A percentile compares a stretch with the other conserved stretches of the same genome.
Conservation (phyloP, 2,329 filamentous ascomycete genomes). For the Apiospora malaysiana region DNA sequence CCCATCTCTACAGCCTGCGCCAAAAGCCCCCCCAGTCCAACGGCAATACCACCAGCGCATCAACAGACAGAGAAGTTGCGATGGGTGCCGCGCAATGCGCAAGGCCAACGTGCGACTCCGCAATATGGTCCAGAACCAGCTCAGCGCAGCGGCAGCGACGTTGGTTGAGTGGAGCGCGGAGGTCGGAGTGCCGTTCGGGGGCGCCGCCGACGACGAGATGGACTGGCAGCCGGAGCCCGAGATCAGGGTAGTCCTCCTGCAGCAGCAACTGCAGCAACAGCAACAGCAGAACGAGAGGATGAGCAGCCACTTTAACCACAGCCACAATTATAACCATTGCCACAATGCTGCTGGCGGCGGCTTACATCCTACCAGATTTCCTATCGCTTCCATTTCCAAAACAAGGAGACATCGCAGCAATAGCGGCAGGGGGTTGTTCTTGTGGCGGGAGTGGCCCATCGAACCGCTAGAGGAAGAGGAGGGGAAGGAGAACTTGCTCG, state of each 20-base stretch:
- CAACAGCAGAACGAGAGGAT: not conserved
- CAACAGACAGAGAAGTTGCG: slow-evolving; percentile 28
- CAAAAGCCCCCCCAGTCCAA: not conserved
- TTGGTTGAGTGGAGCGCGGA: slow-evolving; percentile 34
- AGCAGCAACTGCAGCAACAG: not conserved
- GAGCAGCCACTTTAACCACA: not conserved
- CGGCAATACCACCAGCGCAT: not conserved
- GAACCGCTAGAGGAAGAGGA: not conserved
- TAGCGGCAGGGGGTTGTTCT: not conserved
- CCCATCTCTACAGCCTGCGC: not conserved
- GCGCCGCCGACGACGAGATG: slow-evolving; percentile 36
- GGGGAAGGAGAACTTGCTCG: not conserved
- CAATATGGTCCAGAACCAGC: slow-evolving; percentile 27
- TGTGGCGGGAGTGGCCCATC: not conserved
- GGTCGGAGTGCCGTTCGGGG: slow-evolving; percentile 32
- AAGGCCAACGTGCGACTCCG: slow-evolving; percentile 36
- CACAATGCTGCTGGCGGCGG: not conserved
- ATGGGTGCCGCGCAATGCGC: slow-evolving; percentile 36
- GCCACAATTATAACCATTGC: not conserved
- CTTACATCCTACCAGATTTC: not conserved
- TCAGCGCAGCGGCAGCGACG: slow-evolving; percentile 23
- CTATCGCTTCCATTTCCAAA: not conserved
- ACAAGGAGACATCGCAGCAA: no score
- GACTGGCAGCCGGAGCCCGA: slow-evolving; percentile 43
- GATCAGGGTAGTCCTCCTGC: slow-evolving; percentile 33